Conservation (phyloP, 2,329 filamentous ascomycete genomes). For the Verticillium nubilum region DNA sequence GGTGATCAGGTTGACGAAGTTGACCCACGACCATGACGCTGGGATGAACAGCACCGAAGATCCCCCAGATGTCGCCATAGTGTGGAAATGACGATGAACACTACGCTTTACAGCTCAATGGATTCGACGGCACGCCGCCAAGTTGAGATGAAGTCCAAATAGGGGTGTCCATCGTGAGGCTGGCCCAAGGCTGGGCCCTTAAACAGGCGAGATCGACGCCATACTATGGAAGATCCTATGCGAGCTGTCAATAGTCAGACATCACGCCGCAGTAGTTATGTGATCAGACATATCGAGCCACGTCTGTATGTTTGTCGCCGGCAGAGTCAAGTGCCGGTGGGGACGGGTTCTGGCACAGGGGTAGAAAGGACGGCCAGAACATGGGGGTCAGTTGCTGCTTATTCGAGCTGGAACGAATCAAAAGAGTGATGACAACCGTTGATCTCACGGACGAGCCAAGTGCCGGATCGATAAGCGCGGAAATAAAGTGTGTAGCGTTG, state of each 20-base stretch:
- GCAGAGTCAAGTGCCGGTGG: not conserved
- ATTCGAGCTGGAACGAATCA: not conserved
- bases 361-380: not conserved
- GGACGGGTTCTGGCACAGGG: not conserved
- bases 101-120: not conserved
- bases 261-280: not conserved
- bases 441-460: not conserved
- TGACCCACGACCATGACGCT: not conserved
- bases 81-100: slow-evolving; percentile 1
- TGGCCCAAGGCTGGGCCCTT: not conserved
- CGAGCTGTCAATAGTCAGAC: not conserved
- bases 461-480: not conserved
- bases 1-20: not conserved
- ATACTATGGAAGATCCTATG: not conserved
- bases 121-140: not conserved
- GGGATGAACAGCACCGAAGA: not conserved
- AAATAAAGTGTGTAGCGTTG: not conserved
- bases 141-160: not conserved
- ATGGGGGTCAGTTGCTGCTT: not conserved
- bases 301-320: not conserved
- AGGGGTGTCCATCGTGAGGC: not conserved
- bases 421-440: not conserved
- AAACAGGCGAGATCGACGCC: not conserved
- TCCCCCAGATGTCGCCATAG: slow-evolving; percentile 1
- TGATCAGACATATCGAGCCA: not conserved